Evolutionary conservation across 2,329 filamentous ascomycete species (phyloP).

Genomic region (Arthroderma sp.): DNA sequence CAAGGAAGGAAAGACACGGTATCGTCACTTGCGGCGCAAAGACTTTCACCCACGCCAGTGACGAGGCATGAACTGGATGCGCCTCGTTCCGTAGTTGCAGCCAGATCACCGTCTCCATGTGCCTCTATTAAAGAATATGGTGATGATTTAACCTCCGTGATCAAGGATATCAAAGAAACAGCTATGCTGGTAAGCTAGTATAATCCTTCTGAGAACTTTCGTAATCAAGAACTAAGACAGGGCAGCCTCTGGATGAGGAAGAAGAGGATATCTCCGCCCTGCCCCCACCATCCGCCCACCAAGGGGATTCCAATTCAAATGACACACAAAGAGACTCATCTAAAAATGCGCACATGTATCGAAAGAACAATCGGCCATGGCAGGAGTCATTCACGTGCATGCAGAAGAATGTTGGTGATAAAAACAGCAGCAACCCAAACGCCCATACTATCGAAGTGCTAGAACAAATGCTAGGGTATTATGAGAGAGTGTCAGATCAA

Average conservation of each 20-base stretch:
- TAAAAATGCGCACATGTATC: too few relatives aligned
- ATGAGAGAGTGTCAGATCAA: constrained; percentile 58
- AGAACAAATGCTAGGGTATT: constrained; percentile 66
- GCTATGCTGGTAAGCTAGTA: neutral
- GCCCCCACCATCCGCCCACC: too few relatives aligned
- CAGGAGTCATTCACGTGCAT: constrained; percentile 44
- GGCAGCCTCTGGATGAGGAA: constrained; percentile 34
- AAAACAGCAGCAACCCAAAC: constrained; percentile 52
- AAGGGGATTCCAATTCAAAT: too few relatives aligned
- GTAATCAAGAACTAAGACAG: neutral
- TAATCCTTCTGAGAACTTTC: neutral
- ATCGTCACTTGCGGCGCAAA: too few relatives aligned
- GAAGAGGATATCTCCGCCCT: constrained; percentile 10
- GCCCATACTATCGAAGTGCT: constrained; percentile 60
- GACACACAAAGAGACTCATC: too few relatives aligned
- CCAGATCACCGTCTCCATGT: constrained; percentile 4
- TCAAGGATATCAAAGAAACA: neutral
- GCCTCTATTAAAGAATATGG: neutral
- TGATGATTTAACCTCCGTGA: neutral
- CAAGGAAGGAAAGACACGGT: too few relatives aligned
- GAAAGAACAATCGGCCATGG: constrained; percentile 13
- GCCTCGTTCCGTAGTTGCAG: neutral
- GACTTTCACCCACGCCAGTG: too few relatives aligned
- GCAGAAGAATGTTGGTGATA: constrained; percentile 38
- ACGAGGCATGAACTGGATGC: too few relatives aligned